Base-by-base conservation (phyloP, 2,329 filamentous ascomycete species). In the Colletotrichum cereale region DNA sequence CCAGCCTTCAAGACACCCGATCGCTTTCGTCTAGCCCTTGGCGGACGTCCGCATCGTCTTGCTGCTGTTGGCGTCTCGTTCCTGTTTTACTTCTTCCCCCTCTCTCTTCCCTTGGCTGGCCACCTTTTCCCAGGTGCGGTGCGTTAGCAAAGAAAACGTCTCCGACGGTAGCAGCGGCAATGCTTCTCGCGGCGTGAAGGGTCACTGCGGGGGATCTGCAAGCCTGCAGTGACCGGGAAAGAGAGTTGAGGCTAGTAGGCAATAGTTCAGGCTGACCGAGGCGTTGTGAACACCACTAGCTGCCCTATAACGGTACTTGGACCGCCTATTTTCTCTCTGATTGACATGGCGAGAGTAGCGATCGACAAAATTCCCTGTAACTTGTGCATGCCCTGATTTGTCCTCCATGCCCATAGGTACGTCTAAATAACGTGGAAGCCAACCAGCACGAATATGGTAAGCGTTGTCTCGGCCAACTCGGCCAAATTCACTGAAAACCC, bases 401-500 rank as follows among this genome's bases (percentile, higher is more conserved):
- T 40, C 14, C 53, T 24, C 26, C 36, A 18, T 44, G 36, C 38
- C 21, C 36, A 12, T n/a, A 57, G 29, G 36, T 64, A 57, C 36
- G 36, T 64, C 47, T 26, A 64, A 60, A 62, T 40, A 64, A 40
- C 44, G 44, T 60, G 11, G 31, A 60, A n/a, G 38, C 21, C 36
- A n/a, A 26, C 65, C 66, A 48, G 42, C 12, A 64, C 47, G 29
- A 56, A 71, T 3, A 48, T 10, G 44, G 65, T 56, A 69, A 69
- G 69, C 53, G 56, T 44, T 72, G 65, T 72, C 65, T 72, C 69
- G 69, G 69, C 55, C 53, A 44, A 12, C 34, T 72, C 69, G 69
- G 65, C 40, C 69, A 64, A 72, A 72, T 60, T 21, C 52, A 31
- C 36, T 47, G 58, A n/a, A 58, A 53, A 26, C 29, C 38, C 44